Conservation (phyloP, 2,329 filamentous ascomycete genomes). For the Hirsutella rhossiliensis region DNA sequence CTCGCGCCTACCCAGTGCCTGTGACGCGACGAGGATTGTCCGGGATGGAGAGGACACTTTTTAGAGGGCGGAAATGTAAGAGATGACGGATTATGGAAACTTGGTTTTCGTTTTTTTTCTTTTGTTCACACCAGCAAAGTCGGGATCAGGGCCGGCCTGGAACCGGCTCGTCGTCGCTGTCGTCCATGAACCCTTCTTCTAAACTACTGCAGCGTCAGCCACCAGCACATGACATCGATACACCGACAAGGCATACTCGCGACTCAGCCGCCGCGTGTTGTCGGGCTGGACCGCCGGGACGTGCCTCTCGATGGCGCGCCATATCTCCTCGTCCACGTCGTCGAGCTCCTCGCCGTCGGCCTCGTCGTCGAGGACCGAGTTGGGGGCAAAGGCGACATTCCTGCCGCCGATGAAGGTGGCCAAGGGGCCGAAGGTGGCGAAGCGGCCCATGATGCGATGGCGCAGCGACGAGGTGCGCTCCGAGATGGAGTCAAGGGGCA, state of each 20-base stretch:
- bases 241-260: conserved; percentile 43
- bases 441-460: conserved; percentile 28
- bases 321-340: conserved; percentile 39
- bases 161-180: conserved; percentile 28
- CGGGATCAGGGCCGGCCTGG: not conserved
- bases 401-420: conserved; percentile 35
- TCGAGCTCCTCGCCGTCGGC: conserved; percentile 51
- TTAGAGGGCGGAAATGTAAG: too few species aligned
- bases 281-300: conserved; percentile 26
- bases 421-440: conserved; percentile 21
- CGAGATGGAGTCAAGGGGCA: conserved; percentile 54
- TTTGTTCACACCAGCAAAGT: not conserved
- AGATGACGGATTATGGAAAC: not conserved
- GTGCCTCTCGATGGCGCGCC: conserved; percentile 26
- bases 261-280: conserved; percentile 52
- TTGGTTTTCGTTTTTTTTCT: not conserved
- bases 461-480: conserved; percentile 43
- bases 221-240: not conserved
- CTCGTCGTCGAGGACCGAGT: conserved; percentile 27
- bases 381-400: conserved; percentile 23
- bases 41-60: too few species aligned
- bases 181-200: conserved; percentile 29
- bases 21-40: too few species aligned
- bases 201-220: conserved; percentile 9
- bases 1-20: too few species aligned